phyloP scores from a whole-genome alignment of 805 yeast species.

The Scheffersomyces coipomensis region DNA sequence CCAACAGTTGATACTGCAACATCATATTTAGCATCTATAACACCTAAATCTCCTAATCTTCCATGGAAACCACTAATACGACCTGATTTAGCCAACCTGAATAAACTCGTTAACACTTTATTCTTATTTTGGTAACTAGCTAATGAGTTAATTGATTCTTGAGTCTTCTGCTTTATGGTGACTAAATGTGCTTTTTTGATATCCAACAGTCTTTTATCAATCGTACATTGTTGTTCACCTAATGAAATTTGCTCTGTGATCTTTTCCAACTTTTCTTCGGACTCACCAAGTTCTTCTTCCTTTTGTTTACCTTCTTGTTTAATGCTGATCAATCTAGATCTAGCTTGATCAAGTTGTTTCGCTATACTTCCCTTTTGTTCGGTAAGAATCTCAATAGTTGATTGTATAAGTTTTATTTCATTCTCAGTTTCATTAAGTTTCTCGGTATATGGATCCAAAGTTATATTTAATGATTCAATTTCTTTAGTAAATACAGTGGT shows the following conservation, averaged over 20 bases:
- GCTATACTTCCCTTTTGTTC: conserved; percentile 44
- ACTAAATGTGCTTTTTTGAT: conserved; percentile 54
- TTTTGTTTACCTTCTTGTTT: conserved; percentile 49
- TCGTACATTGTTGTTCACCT: conserved; percentile 57
- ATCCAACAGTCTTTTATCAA: conserved; percentile 49
- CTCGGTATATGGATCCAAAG: conserved; percentile 82
- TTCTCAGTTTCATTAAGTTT: conserved; percentile 62
- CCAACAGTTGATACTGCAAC: conserved; percentile 95
- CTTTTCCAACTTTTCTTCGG: conserved; percentile 48
- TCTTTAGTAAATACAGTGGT: conserved; percentile 67
- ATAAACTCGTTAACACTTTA: conserved; percentile 67
- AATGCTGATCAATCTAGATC: conserved; percentile 43
- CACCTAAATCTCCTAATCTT: conserved; percentile 88
- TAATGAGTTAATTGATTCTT: conserved; percentile 64
- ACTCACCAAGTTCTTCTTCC: conserved; percentile 43
- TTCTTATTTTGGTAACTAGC: conserved; percentile 64
- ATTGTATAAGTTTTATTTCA: conserved; percentile 60
- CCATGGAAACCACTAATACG: conserved; percentile 86
- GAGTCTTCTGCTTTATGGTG: conserved; percentile 56
- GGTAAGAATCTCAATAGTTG: conserved; percentile 60
- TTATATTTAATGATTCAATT: conserved; percentile 60
- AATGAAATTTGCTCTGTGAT: conserved; percentile 51
- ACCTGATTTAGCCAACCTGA: conserved; percentile 73
- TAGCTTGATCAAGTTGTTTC: conserved; percentile 44
- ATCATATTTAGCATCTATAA: conserved; percentile 84